phyloP scores from a whole-genome alignment of 306 rosid species.

The Hippophae rhamnoides region DNA sequence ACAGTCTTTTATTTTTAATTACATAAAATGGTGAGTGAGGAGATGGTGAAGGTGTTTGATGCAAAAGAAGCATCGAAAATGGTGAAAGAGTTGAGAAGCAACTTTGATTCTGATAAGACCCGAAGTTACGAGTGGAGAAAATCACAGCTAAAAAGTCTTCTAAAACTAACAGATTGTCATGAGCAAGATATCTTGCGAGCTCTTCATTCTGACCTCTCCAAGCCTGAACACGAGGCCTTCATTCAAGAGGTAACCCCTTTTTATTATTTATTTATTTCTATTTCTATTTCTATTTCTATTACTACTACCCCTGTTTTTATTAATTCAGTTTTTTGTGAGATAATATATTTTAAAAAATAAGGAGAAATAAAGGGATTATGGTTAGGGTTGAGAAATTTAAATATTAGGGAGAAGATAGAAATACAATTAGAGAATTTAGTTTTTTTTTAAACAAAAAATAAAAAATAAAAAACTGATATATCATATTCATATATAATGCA shows the following conservation, averaged over 20 bases:
- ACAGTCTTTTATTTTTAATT: no score
- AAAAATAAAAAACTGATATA: no score
- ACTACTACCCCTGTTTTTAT: no score
- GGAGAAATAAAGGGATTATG: no score
- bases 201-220: conserved; percentile 43
- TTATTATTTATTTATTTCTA: neutral
- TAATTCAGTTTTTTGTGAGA: no score
- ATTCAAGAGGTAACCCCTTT: conserved; percentile 17
- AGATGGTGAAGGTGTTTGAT: conserved; percentile 16
- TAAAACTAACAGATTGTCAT: conserved; percentile 17
- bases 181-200: conserved; percentile 33
- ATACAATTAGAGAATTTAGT: no score
- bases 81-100: conserved; percentile 30
- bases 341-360: no score
- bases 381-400: no score
- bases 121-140: conserved; percentile 47
- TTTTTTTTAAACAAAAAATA: no score
- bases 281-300: no score
- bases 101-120: conserved; percentile 34
- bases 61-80: conserved; percentile 27
- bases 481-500: no score
- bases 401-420: no score
- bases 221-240: conserved; percentile 25
- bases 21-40: conserved; percentile 8
- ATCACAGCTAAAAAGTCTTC: conserved; percentile 36